These are phyloP conservation scores for Globisporangium middletonii DNA, from an alignment of 352 stramenopile species.

Conservation along the genomic window DNA sequence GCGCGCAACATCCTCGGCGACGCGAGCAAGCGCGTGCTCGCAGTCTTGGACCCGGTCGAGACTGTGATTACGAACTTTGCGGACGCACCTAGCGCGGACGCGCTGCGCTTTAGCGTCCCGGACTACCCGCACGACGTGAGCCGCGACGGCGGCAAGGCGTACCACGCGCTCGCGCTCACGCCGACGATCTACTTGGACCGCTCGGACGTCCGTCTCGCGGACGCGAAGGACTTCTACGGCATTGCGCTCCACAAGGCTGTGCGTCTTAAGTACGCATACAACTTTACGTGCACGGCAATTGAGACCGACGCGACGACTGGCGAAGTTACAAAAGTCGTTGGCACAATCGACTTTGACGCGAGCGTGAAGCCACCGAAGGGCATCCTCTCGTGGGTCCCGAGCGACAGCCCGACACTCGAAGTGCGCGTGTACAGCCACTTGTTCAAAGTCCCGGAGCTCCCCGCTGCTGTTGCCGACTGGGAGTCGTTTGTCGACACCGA, in stretches of 20 bases:
- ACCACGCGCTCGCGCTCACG: constrained; percentile 59
- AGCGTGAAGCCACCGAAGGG: constrained; percentile 89
- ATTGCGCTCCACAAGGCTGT: constrained; percentile 94
- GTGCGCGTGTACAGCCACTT: constrained; percentile 96
- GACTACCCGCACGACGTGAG: constrained; percentile 74
- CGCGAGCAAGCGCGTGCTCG: constrained; percentile 73
- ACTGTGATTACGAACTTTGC: constrained; percentile 69
- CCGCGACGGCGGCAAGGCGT: constrained; percentile 41
- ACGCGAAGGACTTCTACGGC: constrained; percentile 91
- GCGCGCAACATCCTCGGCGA: constrained; percentile 64
- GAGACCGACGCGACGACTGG: constrained; percentile 52
- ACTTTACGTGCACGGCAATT: constrained; percentile 90
- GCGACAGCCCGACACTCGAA: constrained; percentile 74
- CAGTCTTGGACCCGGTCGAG: constrained; percentile 73
- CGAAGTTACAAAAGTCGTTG: constrained; percentile 53
- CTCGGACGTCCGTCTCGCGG: constrained; percentile 55
- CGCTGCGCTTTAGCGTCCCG: constrained; percentile 42
- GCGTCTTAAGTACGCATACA: constrained; percentile 94
- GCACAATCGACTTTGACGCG: constrained; percentile 61
- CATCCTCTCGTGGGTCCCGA: constrained; percentile 95
- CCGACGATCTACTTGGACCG: constrained; percentile 65
- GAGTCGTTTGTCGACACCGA: constrained; percentile 81
- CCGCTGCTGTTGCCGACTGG: constrained; percentile 62
- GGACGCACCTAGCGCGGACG: constrained; percentile 25
- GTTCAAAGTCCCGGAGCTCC: constrained; percentile 91